Evolutionary conservation across 1,284 basidiomycete genomes (phyloP), one percentile per base, ranked within the genome.

Genomic region (Sporisorium graminicola): DNA sequence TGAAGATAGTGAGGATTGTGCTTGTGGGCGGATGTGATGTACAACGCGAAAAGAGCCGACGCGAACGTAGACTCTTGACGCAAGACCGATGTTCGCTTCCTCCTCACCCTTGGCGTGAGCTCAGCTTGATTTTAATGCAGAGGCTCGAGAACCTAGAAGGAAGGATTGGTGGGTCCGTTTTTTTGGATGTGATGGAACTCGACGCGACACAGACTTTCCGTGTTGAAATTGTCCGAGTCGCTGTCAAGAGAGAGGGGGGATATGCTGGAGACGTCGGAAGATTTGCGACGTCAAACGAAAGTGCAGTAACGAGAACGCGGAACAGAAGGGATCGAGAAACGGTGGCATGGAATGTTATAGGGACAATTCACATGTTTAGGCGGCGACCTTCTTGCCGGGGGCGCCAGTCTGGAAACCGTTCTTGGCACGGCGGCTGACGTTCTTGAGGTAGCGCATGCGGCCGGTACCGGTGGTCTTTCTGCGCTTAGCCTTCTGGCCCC

Each of bases 401-500:
- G 75, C 56, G 67, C 84, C 84, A 47, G 84, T 81, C 70, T 81
- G 79, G 90, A 95, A 95, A 69, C 95, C 96, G 87, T 98, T 98
- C 93, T 98, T 98, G 60, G 83, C 82, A 16, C 76, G 73, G 69
- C 84, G 82, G 44, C 82, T 66, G 65, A 85, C 82, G 52, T 72
- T 87, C 90, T 95, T 97, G 88, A 99, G 91, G 91, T 95, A 91
- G 80, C 90, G 89, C 95, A 98, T 97, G 86, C 96, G 91, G 80
- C 96, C 96, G 82, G 96, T 95, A 82, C 96, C 96, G 79, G 95
- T 89, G 74, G 95, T 97, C 91, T 97, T 96, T 91, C 96, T 92
- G 89, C 96, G 92, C 91, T 98, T 98, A 70, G 95, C 96, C 91
- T 99, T 99, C 87, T 92, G 90, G 82, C 94, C 94, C 96, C 96